Evolutionary conservation across 805 yeast species (phyloP), one percentile per base, ranked within the genome.

Genomic region (Scheffersomyces lignosus): DNA sequence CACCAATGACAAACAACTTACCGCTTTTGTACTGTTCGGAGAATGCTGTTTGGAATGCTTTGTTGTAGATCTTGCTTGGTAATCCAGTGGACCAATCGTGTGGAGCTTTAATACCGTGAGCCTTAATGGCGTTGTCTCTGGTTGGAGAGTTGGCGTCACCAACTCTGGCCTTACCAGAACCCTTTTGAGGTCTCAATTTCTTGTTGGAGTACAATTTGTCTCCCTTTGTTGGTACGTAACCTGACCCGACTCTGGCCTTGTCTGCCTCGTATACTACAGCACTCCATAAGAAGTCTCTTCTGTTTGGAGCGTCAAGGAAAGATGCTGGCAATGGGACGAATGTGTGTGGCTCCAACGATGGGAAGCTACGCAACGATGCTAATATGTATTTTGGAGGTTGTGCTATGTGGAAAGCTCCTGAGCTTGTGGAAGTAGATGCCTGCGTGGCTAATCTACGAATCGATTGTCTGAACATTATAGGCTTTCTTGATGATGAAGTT

Each of bases 61-160:
- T 63, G 31, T 80, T 69, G 62, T 91, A 93, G 9, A 84, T 73
- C 57, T 87, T 81, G 24, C 58, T 56, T 15, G 95, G 95, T 49
- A 93, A 71, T 8, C 74, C 78, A 2, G 96, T 83, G 18, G 89
- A 75, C 75, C 83, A 81, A 60, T 91, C 96, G 54, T 85, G 88
- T 33, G 96, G 96, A 3, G 96, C 96, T 37, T 77, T 78, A 58
- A 93, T 82, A 12, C 93, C 96, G 52, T 83, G 78, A 0, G 98
- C 97, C 51, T 83, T 74, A 36, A 91, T 89, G 60, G 96, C 96
- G 54, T 85, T 87, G 54, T 79, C 81, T 67, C 96, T 81, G 30
- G 82, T 84, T 33, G 99, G 99, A 16, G 96, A 87, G 54, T 90
- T 91, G 41, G 86, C 89, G 64, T 90, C 97, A 70, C 99, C 99